Base-by-base conservation (phyloP, 106 monocot genomes). In the Dioscorea dumetorum region DNA sequence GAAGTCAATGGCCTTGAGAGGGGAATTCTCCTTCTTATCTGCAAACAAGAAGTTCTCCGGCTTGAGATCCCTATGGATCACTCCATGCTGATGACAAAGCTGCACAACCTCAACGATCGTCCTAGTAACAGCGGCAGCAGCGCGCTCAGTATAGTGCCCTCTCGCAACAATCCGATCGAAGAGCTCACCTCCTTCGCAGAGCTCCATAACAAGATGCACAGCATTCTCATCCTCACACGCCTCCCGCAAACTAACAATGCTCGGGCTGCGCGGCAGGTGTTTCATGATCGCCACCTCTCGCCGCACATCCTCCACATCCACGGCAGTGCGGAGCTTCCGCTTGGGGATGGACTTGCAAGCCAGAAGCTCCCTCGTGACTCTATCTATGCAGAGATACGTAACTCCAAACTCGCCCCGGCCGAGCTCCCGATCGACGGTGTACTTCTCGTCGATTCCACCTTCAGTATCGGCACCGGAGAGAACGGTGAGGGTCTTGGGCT, bases 271-370 rank as follows among this genome's bases (percentile, higher is more conserved):
- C 19, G 93, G 99, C 57, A 99, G 77, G 67, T 90, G 90, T n/a
- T 87, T 80, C 99, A 99, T 99, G 74, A 99, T 99, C 20, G 90
- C 99, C 12, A 99, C 99, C 85, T 99, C 99, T 49, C 99, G 73
- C 31, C 99, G 78, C 16, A 99, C 99, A 60, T 99, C 99, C 49
- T 99, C 99, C 5, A 99, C 85, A 74, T 99, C 99, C 33, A 99
- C 78, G 1, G 90, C 72, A 17, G 99, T 93, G 58, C 93, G 73
- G 61, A 99, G 99, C 83, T 99, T 99, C 73, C 90, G 71, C 79
- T 99, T 99, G 34, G 99, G 87, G 76, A 99, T 99, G 58, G 99
- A 99, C 77, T 99, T 93, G 82, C 93, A 99, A 9, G 99, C 99
- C 12, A 99, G 85, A 16, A 82, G 77, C 77, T 99, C 90, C 49